These are phyloP conservation scores for Trichoderma koningii DNA, from an alignment of 2,329 filamentous ascomycete species.

Conservation along the genomic window DNA sequence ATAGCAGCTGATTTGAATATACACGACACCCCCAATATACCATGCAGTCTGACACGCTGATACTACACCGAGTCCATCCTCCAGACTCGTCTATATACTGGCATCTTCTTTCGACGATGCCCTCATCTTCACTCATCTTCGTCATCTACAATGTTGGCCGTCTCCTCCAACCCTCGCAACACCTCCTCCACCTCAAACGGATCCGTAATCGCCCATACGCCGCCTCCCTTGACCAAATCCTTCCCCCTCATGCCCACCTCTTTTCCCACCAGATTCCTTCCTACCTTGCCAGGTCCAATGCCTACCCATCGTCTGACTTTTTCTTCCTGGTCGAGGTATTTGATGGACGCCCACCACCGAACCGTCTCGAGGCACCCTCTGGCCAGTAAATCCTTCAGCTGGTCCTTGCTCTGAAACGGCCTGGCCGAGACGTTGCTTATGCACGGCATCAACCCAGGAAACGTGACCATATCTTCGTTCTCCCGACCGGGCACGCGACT, in stretches of 20 bases:
- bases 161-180: conserved; percentile 65
- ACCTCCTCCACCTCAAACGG: conserved; percentile 74
- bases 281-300: conserved; percentile 91
- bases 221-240: conserved; percentile 80
- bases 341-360: conserved; percentile 90
- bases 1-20: not conserved
- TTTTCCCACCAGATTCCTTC: conserved; percentile 89
- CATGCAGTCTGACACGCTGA: conserved; percentile 1
- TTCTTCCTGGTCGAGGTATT: conserved; percentile 81
- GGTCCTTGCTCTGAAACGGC: conserved; percentile 71
- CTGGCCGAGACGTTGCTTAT: conserved; percentile 83
- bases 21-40: not conserved
- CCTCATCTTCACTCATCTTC: conserved; percentile 40
- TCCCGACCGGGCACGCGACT: conserved; percentile 57
- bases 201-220: conserved; percentile 88
- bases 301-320: conserved; percentile 85
- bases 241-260: conserved; percentile 85
- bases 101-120: conserved; percentile 47
- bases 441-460: conserved; percentile 74
- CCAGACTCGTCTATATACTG: not conserved
- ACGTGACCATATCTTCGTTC: conserved; percentile 67
- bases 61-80: not conserved
- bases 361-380: conserved; percentile 89
- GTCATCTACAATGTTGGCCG: conserved; percentile 55
- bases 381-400: conserved; percentile 78